Conservation (phyloP, 164 flowering plant species). For the Tetracentron sinense region DNA sequence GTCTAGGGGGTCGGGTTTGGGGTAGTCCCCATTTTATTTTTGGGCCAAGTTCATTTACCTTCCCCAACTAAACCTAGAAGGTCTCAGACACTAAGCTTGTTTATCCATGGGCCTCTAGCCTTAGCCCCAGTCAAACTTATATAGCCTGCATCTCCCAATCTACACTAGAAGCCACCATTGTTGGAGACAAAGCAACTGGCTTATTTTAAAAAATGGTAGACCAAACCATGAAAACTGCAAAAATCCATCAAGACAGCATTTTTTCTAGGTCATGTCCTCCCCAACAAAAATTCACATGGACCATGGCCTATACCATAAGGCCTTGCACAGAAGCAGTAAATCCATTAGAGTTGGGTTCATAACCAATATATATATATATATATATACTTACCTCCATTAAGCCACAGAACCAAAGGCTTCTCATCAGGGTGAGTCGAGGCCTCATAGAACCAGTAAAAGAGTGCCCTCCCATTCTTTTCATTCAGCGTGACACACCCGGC, state of each 20-base stretch:
- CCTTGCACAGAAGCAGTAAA: too few species aligned
- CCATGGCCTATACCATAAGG: too few species aligned
- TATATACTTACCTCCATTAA: slow-evolving; percentile 26
- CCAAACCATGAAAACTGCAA: neutral
- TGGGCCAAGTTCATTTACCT: too few species aligned
- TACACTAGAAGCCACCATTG: neutral
- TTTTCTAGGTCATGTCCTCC: too few species aligned
- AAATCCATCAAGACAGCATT: too few species aligned
- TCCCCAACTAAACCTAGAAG: neutral
- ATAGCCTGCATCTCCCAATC: neutral
- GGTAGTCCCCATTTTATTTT: too few species aligned
- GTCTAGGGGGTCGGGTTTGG: too few species aligned
- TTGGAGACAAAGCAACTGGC: too few species aligned
- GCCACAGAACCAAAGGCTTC: slow-evolving; percentile 32
- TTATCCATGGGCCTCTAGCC: neutral
- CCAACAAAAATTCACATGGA: too few species aligned
- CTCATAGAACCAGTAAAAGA: slow-evolving; percentile 38
- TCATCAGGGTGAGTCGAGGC: slow-evolving; percentile 17
- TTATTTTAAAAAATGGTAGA: neutral
- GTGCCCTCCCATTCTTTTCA: slow-evolving; percentile 30
- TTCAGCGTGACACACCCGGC: slow-evolving; percentile 28
- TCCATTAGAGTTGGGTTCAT: too few species aligned
- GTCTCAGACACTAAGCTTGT: neutral
- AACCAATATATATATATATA: too few species aligned
- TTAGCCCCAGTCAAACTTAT: neutral